phyloP scores from a whole-genome alignment of 2,329 filamentous ascomycete genomes.

The Colletotrichum sp. region DNA sequence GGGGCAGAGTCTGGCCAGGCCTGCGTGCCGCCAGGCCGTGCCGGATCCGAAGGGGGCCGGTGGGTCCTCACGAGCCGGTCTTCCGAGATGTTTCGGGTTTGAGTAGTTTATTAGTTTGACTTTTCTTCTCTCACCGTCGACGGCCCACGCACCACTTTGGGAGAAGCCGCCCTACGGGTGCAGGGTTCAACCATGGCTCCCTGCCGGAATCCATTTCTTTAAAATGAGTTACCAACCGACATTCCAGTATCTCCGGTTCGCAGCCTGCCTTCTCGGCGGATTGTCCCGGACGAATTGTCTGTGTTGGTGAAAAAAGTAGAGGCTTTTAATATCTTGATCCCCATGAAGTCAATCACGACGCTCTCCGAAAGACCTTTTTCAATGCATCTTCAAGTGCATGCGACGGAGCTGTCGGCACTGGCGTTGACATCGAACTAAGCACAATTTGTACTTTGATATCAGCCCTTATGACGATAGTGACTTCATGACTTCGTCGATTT shows the following conservation, averaged over 20 bases:
- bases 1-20: background rate
- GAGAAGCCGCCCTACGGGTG: background rate
- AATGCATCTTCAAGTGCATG: background rate
- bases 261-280: rapidly evolving
- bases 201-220: background rate
- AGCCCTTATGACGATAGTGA: rapidly evolving
- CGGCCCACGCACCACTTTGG: background rate
- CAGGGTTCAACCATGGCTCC: background rate
- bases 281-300: rapidly evolving
- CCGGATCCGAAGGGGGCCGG: background rate
- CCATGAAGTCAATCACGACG: rapidly evolving
- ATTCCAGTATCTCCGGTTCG: background rate
- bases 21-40: constrained; percentile 2
- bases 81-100: constrained; percentile 10
- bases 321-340: rapidly evolving
- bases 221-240: background rate
- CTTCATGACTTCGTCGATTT: background rate
- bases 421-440: rapidly evolving
- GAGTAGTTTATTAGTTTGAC: background rate
- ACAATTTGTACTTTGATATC: rapidly evolving
- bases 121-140: background rate
- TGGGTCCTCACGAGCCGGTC: background rate
- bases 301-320: background rate
- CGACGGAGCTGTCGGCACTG: rapidly evolving
- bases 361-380: background rate